These are phyloP conservation scores for Talaromyces sp. DNA, from an alignment of 2,329 filamentous ascomycete species.

Conservation along the genomic window DNA sequence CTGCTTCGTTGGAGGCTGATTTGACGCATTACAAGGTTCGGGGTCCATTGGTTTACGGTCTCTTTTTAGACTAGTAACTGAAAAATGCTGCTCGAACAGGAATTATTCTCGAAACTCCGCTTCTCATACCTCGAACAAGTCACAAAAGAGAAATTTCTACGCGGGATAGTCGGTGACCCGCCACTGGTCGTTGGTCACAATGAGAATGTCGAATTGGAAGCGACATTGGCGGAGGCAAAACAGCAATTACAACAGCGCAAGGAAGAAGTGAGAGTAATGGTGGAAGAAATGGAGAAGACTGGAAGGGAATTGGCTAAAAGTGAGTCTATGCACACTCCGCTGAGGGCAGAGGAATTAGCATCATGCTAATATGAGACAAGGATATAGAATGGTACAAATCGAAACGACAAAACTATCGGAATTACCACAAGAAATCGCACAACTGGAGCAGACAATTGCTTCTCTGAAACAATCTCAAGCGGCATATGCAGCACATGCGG, in stretches of 20 bases:
- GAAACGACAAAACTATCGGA: conserved; percentile 51
- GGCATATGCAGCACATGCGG: conserved; percentile 57
- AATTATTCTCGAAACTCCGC: conserved; percentile 91
- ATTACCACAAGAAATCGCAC: conserved; percentile 52
- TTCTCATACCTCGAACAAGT: conserved; percentile 98
- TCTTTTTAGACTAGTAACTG: background rate
- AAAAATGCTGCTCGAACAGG: conserved; percentile 40
- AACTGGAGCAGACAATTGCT: conserved; percentile 50
- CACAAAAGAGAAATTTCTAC: conserved; percentile 96
- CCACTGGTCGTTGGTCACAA: conserved; percentile 77
- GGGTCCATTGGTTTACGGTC: background rate
- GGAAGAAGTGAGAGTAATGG: conserved; percentile 69
- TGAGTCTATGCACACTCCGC: conserved; percentile 30
- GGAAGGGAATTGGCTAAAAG: conserved; percentile 62
- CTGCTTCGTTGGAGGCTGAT: conserved; percentile 76
- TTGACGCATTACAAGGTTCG: conserved; percentile 75
- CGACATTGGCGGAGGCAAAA: conserved; percentile 67
- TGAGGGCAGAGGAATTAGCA: background rate
- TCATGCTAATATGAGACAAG: conserved; percentile 26
- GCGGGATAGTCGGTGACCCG: conserved; percentile 84
- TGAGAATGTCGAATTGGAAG: conserved; percentile 77
- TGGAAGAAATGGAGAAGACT: conserved; percentile 68
- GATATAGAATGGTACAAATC: conserved; percentile 54
- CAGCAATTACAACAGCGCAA: conserved; percentile 75
- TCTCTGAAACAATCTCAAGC: conserved; percentile 53